Percentiles rank a stretch among this genome's conserved stretches.
Conservation (phyloP, 208 protist species). For the Leishmania amazonensis region DNA sequence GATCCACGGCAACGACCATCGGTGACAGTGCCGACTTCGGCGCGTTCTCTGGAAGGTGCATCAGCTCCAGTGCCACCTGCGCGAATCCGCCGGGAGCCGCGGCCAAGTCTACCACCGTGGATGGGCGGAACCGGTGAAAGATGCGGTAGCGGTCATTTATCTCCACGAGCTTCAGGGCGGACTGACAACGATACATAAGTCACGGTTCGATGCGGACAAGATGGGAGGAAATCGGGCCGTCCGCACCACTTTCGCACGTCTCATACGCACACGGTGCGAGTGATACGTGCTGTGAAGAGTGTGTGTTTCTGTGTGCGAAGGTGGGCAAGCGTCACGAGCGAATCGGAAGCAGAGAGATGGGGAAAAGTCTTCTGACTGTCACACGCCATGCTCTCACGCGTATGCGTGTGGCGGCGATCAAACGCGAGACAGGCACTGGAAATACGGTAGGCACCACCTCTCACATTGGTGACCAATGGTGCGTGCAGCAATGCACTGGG, state of each 20-base stretch:
- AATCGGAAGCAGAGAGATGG: neutral
- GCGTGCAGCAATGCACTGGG: neutral
- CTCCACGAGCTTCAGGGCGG: slow-evolving; percentile 67
- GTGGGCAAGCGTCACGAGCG: neutral
- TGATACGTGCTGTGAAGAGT: neutral
- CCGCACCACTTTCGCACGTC: neutral
- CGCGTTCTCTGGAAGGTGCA: slow-evolving; percentile 17
- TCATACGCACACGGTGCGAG: neutral
- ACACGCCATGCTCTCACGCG: neutral
- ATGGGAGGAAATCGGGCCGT: neutral
- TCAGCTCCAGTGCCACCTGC: slow-evolving; percentile 65
- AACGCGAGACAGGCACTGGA: neutral
- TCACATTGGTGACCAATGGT: neutral
- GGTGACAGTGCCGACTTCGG: slow-evolving; percentile 4
- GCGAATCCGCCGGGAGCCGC: slow-evolving; percentile 76
- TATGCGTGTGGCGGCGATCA: neutral
- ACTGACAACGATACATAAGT: slow-evolving; percentile 56
- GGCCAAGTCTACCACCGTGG: slow-evolving; percentile 70
- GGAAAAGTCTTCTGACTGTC: neutral
- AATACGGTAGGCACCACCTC: neutral
- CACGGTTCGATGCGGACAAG: neutral
- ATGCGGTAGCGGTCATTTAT: slow-evolving; percentile 51
- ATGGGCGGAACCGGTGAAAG: slow-evolving; percentile 27
- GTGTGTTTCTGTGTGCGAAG: neutral
- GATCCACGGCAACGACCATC: slow-evolving; percentile 69